phyloP scores from a whole-genome alignment of 1,139 yeast species.

The Debaryomyces sp. region DNA sequence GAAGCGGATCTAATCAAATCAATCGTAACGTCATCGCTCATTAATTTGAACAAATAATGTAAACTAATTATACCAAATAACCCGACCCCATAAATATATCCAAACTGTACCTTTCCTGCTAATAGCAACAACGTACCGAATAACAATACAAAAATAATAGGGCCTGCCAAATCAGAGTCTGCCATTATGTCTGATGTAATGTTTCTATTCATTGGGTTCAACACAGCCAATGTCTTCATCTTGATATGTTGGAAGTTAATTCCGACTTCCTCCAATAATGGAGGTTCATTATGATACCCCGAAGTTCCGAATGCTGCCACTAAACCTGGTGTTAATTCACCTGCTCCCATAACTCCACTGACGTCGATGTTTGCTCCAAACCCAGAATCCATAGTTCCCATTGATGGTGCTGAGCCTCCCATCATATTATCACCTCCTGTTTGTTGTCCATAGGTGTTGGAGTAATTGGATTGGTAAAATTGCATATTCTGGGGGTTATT shows the following conservation, averaged over 20 bases:
- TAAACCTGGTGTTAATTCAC: slow-evolving; percentile 71
- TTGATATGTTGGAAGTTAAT: slow-evolving; percentile 88
- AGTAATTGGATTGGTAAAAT: slow-evolving; percentile 48
- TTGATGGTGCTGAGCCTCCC: slow-evolving; percentile 14
- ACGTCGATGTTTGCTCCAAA: slow-evolving; percentile 45
- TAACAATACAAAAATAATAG: slow-evolving; percentile 81
- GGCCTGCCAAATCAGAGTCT: slow-evolving; percentile 95
- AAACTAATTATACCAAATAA: slow-evolving; percentile 85
- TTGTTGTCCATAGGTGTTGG: slow-evolving; percentile 31
- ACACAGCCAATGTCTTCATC: slow-evolving; percentile 82
- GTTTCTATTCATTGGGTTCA: slow-evolving; percentile 68
- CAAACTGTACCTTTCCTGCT: slow-evolving; percentile 94
- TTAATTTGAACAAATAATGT: slow-evolving; percentile 81
- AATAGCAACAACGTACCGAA: slow-evolving; percentile 84
- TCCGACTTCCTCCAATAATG: slow-evolving; percentile 89
- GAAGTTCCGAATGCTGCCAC: slow-evolving; percentile 92
- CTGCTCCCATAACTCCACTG: slow-evolving; percentile 52
- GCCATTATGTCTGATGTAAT: slow-evolving; percentile 77
- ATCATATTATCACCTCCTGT: slow-evolving; percentile 16
- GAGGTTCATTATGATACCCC: slow-evolving; percentile 94
- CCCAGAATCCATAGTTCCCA: slow-evolving; percentile 46
- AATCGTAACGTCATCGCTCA: slow-evolving; percentile 65
- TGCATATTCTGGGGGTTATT: slow-evolving; percentile 45
- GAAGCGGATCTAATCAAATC: slow-evolving; percentile 82
- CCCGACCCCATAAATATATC: slow-evolving; percentile 96